Evolutionary conservation across 257 asterid species (phyloP).

Genomic region (Gardenia jasminoides): DNA sequence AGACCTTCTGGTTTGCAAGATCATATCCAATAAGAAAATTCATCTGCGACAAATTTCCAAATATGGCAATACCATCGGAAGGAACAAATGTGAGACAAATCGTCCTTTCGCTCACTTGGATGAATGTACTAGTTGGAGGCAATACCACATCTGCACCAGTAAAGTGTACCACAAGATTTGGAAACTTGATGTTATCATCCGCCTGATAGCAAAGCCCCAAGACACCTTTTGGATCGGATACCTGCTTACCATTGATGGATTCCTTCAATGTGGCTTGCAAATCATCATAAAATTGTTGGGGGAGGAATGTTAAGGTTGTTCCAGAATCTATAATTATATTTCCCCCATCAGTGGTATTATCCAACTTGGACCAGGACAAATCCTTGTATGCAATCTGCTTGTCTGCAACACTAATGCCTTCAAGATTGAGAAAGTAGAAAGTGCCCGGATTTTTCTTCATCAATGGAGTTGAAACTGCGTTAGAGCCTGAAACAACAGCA

Average conservation of each 20-base stretch:
- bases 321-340: slow-evolving; percentile 68
- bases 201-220: slow-evolving; percentile 37
- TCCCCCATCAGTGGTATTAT: slow-evolving; percentile 8
- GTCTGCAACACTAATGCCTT: slow-evolving; percentile 37
- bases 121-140: slow-evolving; percentile 27
- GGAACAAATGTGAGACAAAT: slow-evolving; percentile 42
- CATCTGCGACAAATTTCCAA: slow-evolving; percentile 49
- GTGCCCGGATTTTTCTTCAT: slow-evolving; percentile 29
- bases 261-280: slow-evolving; percentile 21
- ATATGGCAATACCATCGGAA: slow-evolving; percentile 25
- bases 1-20: slow-evolving; percentile 28
- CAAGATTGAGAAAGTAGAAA: slow-evolving; percentile 40
- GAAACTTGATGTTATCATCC: slow-evolving; percentile 2
- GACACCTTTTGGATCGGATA: background rate
- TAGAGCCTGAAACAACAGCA: slow-evolving; percentile 30
- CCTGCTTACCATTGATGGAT: slow-evolving; percentile 19
- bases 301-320: slow-evolving; percentile 47
- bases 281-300: slow-evolving; percentile 17
- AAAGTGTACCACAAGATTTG: slow-evolving; percentile 40
- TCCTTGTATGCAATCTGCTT: background rate
- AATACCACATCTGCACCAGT: slow-evolving; percentile 44
- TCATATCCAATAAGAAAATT: slow-evolving; percentile 53
- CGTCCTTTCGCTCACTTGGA: slow-evolving; percentile 35
- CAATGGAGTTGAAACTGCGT: slow-evolving; percentile 43
- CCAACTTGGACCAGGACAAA: too few relatives aligned